Evolutionary conservation across 2,329 filamentous ascomycete species (phyloP).

Genomic region (Botrytis pseudocinerea): DNA sequence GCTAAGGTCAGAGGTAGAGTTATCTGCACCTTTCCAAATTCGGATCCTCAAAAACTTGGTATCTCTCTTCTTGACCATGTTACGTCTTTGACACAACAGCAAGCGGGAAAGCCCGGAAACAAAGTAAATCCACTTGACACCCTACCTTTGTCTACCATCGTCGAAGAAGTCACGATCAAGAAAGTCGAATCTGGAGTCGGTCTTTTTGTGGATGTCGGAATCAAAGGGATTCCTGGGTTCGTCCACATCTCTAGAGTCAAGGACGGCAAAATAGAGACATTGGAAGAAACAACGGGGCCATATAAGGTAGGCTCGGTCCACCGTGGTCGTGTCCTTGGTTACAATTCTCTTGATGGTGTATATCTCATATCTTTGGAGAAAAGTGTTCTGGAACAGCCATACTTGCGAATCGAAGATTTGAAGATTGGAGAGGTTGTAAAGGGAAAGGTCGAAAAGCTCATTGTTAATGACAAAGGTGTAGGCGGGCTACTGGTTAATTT

Average conservation of each 20-base stretch:
- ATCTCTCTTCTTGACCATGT: slow-evolving; percentile 88
- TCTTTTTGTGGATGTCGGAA: slow-evolving; percentile 73
- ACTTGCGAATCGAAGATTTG: slow-evolving; percentile 88
- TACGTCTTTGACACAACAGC: slow-evolving; percentile 54
- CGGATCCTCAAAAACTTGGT: slow-evolving; percentile 79
- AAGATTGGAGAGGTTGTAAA: slow-evolving; percentile 77
- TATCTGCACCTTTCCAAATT: slow-evolving; percentile 80
- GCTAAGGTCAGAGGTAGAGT: slow-evolving; percentile 83
- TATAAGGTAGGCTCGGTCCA: slow-evolving; percentile 80
- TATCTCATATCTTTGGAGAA: slow-evolving; percentile 85
- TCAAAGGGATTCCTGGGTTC: slow-evolving; percentile 73
- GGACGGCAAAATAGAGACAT: slow-evolving; percentile 82
- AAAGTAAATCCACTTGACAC: slow-evolving; percentile 54
- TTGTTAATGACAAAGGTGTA: slow-evolving; percentile 76
- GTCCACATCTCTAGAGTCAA: slow-evolving; percentile 93
- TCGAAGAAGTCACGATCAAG: slow-evolving; percentile 76
- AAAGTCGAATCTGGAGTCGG: slow-evolving; percentile 80
- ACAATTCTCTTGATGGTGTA: slow-evolving; percentile 82
- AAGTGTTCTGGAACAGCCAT: slow-evolving; percentile 80
- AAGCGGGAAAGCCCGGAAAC: slow-evolving; percentile 48
- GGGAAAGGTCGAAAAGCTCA: slow-evolving; percentile 79
- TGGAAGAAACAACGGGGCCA: slow-evolving; percentile 74
- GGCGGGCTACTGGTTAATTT: slow-evolving; percentile 80
- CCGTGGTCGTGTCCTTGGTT: slow-evolving; percentile 78
- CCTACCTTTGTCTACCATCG: slow-evolving; percentile 70